phyloP scores from a whole-genome alignment of 2,329 filamentous ascomycete genomes.

The Ceratocystis variospora region DNA sequence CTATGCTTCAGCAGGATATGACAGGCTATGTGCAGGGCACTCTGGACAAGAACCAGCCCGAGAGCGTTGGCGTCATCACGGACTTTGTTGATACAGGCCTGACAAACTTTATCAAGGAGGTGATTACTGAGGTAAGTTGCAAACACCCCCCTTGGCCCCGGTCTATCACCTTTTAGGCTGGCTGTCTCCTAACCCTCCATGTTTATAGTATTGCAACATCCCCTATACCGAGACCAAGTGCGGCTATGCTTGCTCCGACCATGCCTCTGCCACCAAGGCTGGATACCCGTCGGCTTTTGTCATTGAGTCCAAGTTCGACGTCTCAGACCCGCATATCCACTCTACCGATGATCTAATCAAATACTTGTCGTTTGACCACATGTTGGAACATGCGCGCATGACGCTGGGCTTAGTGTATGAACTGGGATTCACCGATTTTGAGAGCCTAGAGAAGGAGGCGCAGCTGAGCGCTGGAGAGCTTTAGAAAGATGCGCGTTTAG shows the following conservation, averaged over 20 bases:
- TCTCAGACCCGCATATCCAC: conserved; percentile 58
- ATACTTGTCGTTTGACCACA: conserved; percentile 52
- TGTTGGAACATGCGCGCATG: conserved; percentile 47
- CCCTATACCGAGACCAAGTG: conserved; percentile 79
- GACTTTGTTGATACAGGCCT: conserved; percentile 75
- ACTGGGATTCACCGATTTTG: conserved; percentile 52
- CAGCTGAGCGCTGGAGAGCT: conserved; percentile 23
- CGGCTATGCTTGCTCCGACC: conserved; percentile 70
- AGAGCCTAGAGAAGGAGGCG: conserved; percentile 25
- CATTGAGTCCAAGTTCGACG: conserved; percentile 46
- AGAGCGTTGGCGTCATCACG: conserved; percentile 83
- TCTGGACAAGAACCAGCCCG: conserved; percentile 64
- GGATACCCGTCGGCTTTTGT: conserved; percentile 54
- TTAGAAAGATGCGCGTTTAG: conserved; percentile 18
- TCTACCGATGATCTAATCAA: conserved; percentile 57
- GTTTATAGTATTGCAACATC: conserved; percentile 60
- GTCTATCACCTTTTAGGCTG: neutral
- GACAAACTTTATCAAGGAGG: conserved; percentile 79
- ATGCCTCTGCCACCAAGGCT: conserved; percentile 52
- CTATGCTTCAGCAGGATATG: conserved; percentile 99
- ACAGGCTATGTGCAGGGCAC: conserved; percentile 78
- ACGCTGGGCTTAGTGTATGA: conserved; percentile 36
- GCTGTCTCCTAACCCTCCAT: neutral
- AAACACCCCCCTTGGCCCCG: neutral
- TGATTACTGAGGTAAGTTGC: conserved; percentile 50